Evolutionary conservation across 768 basidiomycete genomes (phyloP), one percentile per base, ranked within the genome.

Genomic region (Boletus vinaceobasis): DNA sequence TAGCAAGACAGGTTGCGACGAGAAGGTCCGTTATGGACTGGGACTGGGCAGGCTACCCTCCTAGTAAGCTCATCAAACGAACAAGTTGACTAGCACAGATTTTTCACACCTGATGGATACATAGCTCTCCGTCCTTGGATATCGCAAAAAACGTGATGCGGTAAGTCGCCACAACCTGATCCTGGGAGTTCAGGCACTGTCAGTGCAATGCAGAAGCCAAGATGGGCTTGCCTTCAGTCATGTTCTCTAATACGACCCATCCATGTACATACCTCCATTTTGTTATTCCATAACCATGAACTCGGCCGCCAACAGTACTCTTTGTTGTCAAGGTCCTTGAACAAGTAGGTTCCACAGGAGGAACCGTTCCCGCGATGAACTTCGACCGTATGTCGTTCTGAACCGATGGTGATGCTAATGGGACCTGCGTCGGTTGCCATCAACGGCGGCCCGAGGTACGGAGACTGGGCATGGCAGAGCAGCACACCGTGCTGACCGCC

Each of bases 1-100:
- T 59, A 4, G 66, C 69, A 23, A 72, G 62, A 44, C 61, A 65
- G 17, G 71, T 71, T n/a, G 70, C 65, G 14, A 71, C 65, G 21
- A 72, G 43, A 8, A 70, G 59, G 27, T 71, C 71, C 17, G 56
- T 19, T 66, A 72, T 71, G 11, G 43, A 55, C 29, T 44, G 57
- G 17, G 32, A 55, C 29, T 44, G 57, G 17, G 32, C 71, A 9
- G 55, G 27, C 69, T 72, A 42, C 23, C 1, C 31, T 37, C 37
- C 29, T 10, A 33, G 26, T 64, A 43, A 59, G 55, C 11, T 27
- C 32, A 51, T 37, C 46, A 50, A 48, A 33, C 23, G 21, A 40
- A 23, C 26, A 11, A 4, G 11, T 21, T 7, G n/a, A 32, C 36
- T 9, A 14, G 2, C 21, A 27, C 10, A 7, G 17, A 44, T 43